Conservation (phyloP, 768 basidiomycete species). For the Obba rivulosa region DNA sequence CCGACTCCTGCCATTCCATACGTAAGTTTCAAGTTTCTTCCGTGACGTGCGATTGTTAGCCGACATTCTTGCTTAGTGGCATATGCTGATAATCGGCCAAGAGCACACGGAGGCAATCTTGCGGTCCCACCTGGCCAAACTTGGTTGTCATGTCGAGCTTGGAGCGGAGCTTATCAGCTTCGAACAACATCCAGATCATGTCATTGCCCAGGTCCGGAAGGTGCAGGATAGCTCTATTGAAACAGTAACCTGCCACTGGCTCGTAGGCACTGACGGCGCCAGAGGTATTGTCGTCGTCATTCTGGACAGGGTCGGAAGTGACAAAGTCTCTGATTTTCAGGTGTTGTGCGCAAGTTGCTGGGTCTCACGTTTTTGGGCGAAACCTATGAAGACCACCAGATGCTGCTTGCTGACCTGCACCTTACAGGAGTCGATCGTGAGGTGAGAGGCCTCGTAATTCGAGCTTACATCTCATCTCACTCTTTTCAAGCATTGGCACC, state of each 20-base stretch:
- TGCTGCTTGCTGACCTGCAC: constrained; percentile 32
- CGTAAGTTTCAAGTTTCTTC: not conserved
- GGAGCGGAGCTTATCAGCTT: constrained; percentile 28
- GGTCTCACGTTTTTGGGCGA: constrained; percentile 38
- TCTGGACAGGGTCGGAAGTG: no score
- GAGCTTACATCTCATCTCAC: no score
- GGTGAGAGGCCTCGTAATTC: constrained; percentile 25
- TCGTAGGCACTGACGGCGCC: constrained; percentile 38
- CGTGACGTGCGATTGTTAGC: no score
- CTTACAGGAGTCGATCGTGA: constrained; percentile 24
- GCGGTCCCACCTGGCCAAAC: constrained; percentile 17
- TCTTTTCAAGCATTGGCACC: no score
- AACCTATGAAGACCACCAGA: constrained; percentile 19
- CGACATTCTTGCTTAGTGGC: not conserved
- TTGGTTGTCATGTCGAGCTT: constrained; percentile 27
- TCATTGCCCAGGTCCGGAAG: constrained; percentile 22
- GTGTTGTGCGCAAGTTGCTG: constrained; percentile 31
- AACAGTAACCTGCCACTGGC: constrained; percentile 21
- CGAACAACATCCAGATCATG: constrained; percentile 26
- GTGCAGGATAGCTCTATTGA: constrained; percentile 17
- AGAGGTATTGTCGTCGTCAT: constrained; percentile 11
- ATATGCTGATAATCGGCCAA: no score
- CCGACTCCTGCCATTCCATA: constrained; percentile 10
- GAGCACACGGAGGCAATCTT: constrained; percentile 21
- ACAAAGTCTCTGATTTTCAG: constrained; percentile 14